Conservation (phyloP, 192 early-diverging fungal genomes). For the Linderina pennispora region DNA sequence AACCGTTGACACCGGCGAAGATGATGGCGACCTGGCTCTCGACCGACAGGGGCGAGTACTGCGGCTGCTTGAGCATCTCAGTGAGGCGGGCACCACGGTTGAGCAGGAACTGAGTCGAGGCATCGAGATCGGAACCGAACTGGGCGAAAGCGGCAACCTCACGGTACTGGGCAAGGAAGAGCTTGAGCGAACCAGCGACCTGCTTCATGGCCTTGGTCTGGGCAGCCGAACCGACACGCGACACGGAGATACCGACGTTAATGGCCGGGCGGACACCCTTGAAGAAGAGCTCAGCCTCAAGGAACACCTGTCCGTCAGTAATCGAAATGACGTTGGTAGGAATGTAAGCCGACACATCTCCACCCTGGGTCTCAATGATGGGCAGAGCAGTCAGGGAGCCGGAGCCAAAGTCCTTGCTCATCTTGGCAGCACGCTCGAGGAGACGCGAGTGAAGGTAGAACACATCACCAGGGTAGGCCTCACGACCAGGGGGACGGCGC, state of each 20-base stretch:
- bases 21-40: slow-evolving; percentile 98
- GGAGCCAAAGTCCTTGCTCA: slow-evolving; percentile 92
- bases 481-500: slow-evolving; percentile 99
- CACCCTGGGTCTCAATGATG: slow-evolving; percentile 99
- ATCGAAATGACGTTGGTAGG: slow-evolving; percentile 99
- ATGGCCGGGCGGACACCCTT: slow-evolving; percentile 99
- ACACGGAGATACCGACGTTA: slow-evolving; percentile 99
- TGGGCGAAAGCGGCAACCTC: slow-evolving; percentile 99
- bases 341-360: slow-evolving; percentile 99
- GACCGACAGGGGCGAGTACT: slow-evolving; percentile 93
- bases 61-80: slow-evolving; percentile 99
- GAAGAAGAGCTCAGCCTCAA: slow-evolving; percentile 99
- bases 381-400: slow-evolving; percentile 98
- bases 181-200: slow-evolving; percentile 99
- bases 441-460: slow-evolving; percentile 99
- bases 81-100: slow-evolving; percentile 99
- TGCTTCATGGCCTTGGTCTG: slow-evolving; percentile 99
- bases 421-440: slow-evolving; percentile 98
- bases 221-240: slow-evolving; percentile 99
- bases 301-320: slow-evolving; percentile 99
- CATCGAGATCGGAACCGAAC: slow-evolving; percentile 99
- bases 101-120: slow-evolving; percentile 98
- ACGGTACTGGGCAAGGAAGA: slow-evolving; percentile 99
- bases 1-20: slow-evolving; percentile 99
- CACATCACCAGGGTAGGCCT: slow-evolving; percentile 99